These are phyloP conservation scores for Hyaloscypha hepaticicola DNA, from an alignment of 495 filamentous ascomycete genomes.

Conservation along the genomic window DNA sequence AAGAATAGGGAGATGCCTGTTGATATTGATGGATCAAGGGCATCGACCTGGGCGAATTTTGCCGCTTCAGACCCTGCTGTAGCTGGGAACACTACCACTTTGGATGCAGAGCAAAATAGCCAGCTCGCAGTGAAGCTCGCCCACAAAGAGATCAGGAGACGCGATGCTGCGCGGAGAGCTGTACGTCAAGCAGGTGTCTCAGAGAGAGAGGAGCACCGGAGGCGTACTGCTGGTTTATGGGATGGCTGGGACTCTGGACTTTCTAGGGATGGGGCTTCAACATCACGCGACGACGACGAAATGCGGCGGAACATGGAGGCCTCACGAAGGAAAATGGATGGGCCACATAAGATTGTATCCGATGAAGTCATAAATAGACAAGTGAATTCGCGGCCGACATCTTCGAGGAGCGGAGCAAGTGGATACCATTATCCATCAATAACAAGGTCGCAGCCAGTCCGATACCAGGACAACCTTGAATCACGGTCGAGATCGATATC, in stretches of 20 bases:
- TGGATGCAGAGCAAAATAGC: conserved; percentile 69
- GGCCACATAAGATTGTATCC: conserved; percentile 28
- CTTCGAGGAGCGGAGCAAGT: conserved; percentile 16
- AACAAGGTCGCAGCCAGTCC: conserved; percentile 41
- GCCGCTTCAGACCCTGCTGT: conserved; percentile 49
- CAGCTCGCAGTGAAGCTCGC: conserved; percentile 79
- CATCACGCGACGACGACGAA: conserved; percentile 39
- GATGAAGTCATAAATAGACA: conserved; percentile 7
- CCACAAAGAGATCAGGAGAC: conserved; percentile 67
- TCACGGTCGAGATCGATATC: conserved; percentile 14
- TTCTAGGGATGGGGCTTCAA: conserved; percentile 23
- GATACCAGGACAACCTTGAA: conserved; percentile 36
- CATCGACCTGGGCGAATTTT: conserved; percentile 35
- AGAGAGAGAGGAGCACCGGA: conserved; percentile 51
- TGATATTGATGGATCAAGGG: conserved; percentile 13
- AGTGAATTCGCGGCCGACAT: conserved; percentile 18
- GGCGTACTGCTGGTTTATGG: conserved; percentile 63
- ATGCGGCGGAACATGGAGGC: conserved; percentile 50
- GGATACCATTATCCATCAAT: conserved; percentile 52
- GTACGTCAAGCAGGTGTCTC: conserved; percentile 53
- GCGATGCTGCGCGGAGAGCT: conserved; percentile 41
- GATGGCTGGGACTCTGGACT: conserved; percentile 49
- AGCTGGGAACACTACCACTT: conserved; percentile 40
- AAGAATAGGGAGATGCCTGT: conserved; percentile 10
- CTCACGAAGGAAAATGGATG: conserved; percentile 43